phyloP scores from a whole-genome alignment of 495 filamentous ascomycete genomes.

The Viridothelium virens region DNA sequence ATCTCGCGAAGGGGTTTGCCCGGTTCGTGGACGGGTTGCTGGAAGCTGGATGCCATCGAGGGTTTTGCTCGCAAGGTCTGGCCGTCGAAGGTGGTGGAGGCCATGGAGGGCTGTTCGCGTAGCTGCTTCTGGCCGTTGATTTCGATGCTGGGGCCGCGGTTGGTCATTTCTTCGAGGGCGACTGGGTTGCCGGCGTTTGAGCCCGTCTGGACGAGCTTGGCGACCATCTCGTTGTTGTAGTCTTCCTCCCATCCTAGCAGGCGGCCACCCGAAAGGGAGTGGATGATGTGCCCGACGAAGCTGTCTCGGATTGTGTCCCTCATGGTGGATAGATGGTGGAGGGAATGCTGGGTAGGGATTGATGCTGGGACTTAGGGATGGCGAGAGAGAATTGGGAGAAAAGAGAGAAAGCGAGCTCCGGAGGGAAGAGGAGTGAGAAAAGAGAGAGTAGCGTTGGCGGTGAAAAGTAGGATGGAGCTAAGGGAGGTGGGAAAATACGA shows the following conservation, averaged over 20 bases:
- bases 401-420: neutral
- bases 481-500: no score
- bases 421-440: no score
- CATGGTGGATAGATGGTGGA: neutral
- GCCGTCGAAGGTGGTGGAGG: no score
- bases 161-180: neutral
- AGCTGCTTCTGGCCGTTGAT: no score
- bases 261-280: neutral
- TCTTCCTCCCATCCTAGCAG: slow-evolving; percentile 5
- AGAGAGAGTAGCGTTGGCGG: no score
- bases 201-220: neutral
- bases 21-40: no score
- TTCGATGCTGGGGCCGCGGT: no score
- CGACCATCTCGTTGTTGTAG: neutral
- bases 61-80: no score
- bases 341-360: neutral
- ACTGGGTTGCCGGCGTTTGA: neutral
- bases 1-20: no score
- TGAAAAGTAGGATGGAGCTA: no score
- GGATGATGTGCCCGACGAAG: slow-evolving; percentile 1
- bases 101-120: no score
- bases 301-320: neutral
- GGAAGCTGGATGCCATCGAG: no score
- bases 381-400: neutral
- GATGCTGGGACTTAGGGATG: neutral